Evolutionary conservation across 352 stramenopile genomes (phyloP), one percentile per base, ranked within the genome.

Genomic region (Pythium volutum): DNA sequence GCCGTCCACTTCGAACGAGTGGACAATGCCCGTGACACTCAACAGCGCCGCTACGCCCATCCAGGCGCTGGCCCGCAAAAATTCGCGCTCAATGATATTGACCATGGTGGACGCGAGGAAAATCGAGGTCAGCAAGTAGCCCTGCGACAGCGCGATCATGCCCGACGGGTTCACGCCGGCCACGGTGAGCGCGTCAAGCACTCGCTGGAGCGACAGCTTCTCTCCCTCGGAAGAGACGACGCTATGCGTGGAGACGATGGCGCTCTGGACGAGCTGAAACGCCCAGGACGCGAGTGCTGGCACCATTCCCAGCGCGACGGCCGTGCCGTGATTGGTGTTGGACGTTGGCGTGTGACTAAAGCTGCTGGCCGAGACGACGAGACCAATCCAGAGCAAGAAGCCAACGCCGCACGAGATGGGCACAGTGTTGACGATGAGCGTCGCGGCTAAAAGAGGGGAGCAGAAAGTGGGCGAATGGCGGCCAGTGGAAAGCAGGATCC

Each of bases 31-130:
- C 6, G 73, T 52, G 2, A 48, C 62, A 23, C 71, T 77, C 1
- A 82, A 55, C 6, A 66, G 26, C 3, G 68, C 49, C 4, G 68
- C 69, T 2, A 79, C 34, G 10, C 46, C 49, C 70, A 79, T 79
- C 74, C 74, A 82, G 11, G 50, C 55, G 43, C 63, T 70, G 1
- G 74, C 74, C 12, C 59, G 54, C 27, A 73, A 52, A 42, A 82
- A 82, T 48, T 79, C 66, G 38, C 74, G 74, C 47, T 82, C 74
- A 43, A 82, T 73, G 34, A 82, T 79, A 60, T 77, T 71, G 26
- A 79, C 70, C 61, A 82, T 77, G 45, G 60, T 74, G 16, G 70
- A 77, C n/a, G 74, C 70, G 12, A 82, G 56, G 33, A 79, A 69
- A 36, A 82, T 79, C 2, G 74, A 76, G 3, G 71, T 77, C 25